These are phyloP conservation scores for Chaetomium strumarium DNA, from an alignment of 2,329 filamentous ascomycete genomes.

Conservation along the genomic window DNA sequence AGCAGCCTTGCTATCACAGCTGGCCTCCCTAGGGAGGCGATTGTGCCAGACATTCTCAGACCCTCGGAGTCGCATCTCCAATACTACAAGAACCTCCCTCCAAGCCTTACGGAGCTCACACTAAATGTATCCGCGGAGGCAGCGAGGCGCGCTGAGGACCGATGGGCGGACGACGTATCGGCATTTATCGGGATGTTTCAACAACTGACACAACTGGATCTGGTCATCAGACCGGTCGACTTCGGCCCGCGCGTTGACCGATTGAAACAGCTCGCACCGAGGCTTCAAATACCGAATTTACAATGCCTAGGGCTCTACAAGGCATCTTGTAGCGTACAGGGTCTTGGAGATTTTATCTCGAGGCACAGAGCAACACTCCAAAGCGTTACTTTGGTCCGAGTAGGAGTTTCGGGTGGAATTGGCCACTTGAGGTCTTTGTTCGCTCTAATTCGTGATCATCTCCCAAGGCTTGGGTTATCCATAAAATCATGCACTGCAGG, in stretches of 20 bases:
- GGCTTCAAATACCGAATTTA: conserved; percentile 6
- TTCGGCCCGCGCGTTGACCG: neutral
- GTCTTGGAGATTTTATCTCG: conserved; percentile 2
- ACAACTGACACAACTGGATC: conserved; percentile 3
- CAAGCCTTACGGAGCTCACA: conserved; percentile 6
- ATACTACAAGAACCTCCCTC: conserved; percentile 7
- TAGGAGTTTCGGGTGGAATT: conserved; percentile 7
- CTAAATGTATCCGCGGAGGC: conserved; percentile 2
- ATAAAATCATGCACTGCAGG: conserved; percentile 2
- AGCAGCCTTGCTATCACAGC: conserved; percentile 6
- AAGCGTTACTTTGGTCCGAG: conserved; percentile 7
- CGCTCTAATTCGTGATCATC: conserved; percentile 1
- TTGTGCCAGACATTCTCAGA: conserved; percentile 5
- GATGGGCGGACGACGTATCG: conserved; percentile 2
- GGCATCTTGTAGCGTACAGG: conserved; percentile 5
- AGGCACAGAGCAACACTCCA: conserved; percentile 8
- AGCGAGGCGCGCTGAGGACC: conserved; percentile 1
- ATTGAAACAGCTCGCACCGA: conserved; percentile 4
- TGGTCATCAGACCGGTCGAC: conserved; percentile 3
- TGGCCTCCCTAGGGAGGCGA: conserved; percentile 2
- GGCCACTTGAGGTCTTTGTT: conserved; percentile 5
- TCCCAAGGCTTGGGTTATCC: conserved; percentile 6
- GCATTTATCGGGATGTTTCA: conserved; percentile 5
- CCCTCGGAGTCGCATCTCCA: conserved; percentile 3
- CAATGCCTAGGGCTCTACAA: conserved; percentile 1